These are phyloP conservation scores for Solanum ahanhuiri DNA, from an alignment of 257 asterid genomes.

Conservation along the genomic window DNA sequence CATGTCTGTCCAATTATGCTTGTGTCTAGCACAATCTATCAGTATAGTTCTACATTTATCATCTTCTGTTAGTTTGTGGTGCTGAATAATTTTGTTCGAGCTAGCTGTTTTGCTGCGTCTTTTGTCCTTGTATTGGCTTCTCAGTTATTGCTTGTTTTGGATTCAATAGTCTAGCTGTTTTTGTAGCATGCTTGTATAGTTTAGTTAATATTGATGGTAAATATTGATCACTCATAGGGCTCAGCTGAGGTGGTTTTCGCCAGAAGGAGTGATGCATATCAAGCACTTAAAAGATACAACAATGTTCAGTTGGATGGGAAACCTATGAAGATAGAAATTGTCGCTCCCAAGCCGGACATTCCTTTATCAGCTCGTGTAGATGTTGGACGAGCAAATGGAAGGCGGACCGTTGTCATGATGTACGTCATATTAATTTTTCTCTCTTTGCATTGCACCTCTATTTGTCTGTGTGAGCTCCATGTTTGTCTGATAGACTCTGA, in stretches of 20 bases:
- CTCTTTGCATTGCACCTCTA: neutral
- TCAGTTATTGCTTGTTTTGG: neutral
- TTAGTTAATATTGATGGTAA: neutral
- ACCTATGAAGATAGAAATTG: conserved; percentile 67
- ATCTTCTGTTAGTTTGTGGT: neutral
- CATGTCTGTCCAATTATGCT: neutral
- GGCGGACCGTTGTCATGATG: conserved; percentile 45
- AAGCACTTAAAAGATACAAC: conserved; percentile 55
- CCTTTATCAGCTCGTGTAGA: conserved; percentile 50
- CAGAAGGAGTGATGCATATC: conserved; percentile 59
- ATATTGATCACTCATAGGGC: conserved; percentile 23
- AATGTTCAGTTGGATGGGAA: conserved; percentile 70
- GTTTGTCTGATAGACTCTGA: neutral
- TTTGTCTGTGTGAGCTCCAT: neutral
- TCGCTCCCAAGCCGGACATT: conserved; percentile 26
- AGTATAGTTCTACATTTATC: neutral
- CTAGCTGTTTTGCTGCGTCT: neutral
- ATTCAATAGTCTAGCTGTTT: neutral
- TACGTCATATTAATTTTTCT: conserved; percentile 12
- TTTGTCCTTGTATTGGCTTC: neutral
- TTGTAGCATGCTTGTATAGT: neutral
- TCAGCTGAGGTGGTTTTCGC: conserved; percentile 64
- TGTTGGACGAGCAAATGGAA: conserved; percentile 51
- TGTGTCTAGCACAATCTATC: neutral
- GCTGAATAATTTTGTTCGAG: neutral